Conservation (phyloP, 2,329 filamentous ascomycete genomes). For the Fusarium papillatum region DNA sequence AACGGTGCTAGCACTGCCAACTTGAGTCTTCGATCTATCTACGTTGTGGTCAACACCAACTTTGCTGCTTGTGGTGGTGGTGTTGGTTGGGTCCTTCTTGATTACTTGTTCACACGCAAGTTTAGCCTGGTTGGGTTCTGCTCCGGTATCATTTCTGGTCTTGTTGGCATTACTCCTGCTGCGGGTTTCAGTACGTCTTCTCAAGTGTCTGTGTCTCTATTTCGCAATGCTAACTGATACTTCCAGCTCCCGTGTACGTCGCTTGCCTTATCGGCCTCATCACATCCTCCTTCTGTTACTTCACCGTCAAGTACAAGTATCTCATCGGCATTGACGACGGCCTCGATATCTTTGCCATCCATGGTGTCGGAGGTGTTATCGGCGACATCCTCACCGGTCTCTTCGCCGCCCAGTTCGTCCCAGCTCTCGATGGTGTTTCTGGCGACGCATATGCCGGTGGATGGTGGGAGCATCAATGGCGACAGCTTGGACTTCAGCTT, state of each 20-base stretch:
- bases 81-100: conserved; percentile 66
- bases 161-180: conserved; percentile 71
- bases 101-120: conserved; percentile 59
- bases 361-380: conserved; percentile 86
- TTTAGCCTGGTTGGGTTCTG: conserved; percentile 48
- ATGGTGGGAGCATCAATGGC: conserved; percentile 64
- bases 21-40: conserved; percentile 64
- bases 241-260: conserved; percentile 61
- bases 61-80: conserved; percentile 67
- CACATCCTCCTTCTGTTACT: conserved; percentile 62
- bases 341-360: conserved; percentile 92
- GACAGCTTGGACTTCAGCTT: conserved; percentile 69
- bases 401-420: conserved; percentile 68
- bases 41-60: conserved; percentile 71
- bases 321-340: conserved; percentile 79
- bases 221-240: background rate
- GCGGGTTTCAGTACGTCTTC: conserved; percentile 58
- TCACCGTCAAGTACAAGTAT: conserved; percentile 62
- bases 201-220: fast-evolving
- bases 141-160: conserved; percentile 67
- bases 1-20: conserved; percentile 66
- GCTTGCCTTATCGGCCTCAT: conserved; percentile 65
- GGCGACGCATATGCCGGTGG: conserved; percentile 59
- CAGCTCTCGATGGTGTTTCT: conserved; percentile 64
- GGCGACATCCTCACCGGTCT: conserved; percentile 85